phyloP scores from a whole-genome alignment of 2,329 filamentous ascomycete species.

The Trichophyton benhamiae region DNA sequence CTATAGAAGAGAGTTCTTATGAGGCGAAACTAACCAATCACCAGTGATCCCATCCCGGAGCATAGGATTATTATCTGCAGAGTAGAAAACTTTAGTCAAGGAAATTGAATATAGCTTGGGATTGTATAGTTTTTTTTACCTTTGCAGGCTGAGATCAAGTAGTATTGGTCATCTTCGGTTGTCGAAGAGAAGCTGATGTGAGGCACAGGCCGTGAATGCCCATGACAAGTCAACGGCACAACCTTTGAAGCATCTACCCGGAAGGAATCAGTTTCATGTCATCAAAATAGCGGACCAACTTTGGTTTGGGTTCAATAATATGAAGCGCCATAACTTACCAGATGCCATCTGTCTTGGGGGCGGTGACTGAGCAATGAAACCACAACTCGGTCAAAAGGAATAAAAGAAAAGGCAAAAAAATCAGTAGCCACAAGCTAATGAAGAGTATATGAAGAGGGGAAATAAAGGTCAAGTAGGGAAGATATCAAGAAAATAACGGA shows the following conservation, averaged over 20 bases:
- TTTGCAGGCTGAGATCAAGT: conserved; percentile 88
- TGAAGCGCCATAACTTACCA: neutral
- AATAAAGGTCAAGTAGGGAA: neutral
- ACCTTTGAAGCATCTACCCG: conserved; percentile 14
- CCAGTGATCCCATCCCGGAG: conserved; percentile 90
- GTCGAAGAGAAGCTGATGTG: conserved; percentile 82
- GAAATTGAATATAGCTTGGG: neutral
- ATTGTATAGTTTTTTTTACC: conserved; percentile 36
- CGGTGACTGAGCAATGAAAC: neutral
- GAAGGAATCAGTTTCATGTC: neutral
- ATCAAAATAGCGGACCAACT: neutral
- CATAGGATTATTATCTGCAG: conserved; percentile 89
- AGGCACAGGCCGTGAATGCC: conserved; percentile 82
- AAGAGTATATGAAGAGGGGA: neutral
- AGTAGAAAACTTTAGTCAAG: neutral
- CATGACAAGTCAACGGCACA: conserved; percentile 85
- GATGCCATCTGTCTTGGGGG: conserved; percentile 1
- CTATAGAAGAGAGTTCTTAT: conserved; percentile 3
- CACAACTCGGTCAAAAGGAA: neutral
- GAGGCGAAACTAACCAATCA: conserved; percentile 54
- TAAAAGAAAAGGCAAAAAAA: neutral
- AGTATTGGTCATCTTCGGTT: conserved; percentile 73
- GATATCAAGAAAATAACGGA: neutral
- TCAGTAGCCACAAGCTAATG: neutral
- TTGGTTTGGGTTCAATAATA: neutral